A percentile compares a stretch with the other conserved stretches of the same genome.
These are phyloP conservation scores for Russula sp. DNA, from an alignment of 768 basidiomycete genomes.

Conservation along the genomic window DNA sequence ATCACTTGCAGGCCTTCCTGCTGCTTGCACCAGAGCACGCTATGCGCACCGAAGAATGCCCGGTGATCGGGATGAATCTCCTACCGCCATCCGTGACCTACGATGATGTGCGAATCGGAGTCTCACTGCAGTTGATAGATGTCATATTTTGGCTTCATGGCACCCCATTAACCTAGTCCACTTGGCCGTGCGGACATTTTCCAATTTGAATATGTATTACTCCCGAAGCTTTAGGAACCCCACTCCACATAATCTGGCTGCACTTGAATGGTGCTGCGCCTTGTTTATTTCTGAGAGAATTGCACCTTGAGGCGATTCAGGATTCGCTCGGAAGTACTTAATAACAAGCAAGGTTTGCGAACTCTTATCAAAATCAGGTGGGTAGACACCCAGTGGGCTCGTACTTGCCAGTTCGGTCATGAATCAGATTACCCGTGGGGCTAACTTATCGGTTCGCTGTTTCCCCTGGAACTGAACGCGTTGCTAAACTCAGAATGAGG, in stretches of 20 bases:
- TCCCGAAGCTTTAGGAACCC: background rate
- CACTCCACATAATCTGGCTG: background rate
- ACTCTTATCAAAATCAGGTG: constrained; percentile 11
- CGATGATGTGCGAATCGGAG: background rate
- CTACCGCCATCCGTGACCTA: too few species aligned
- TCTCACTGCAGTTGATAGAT: too few species aligned
- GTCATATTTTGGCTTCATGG: background rate
- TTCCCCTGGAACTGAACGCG: constrained; percentile 4
- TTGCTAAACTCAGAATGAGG: background rate
- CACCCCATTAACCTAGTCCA: background rate
- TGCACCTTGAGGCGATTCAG: background rate
- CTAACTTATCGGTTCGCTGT: background rate
- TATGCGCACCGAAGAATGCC: too few species aligned
- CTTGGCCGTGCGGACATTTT: background rate
- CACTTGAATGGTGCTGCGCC: background rate
- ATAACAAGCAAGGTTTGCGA: constrained; percentile 8
- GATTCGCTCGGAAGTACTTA: constrained; percentile 1
- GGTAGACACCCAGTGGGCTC: background rate
- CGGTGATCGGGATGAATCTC: too few species aligned
- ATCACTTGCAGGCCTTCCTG: too few species aligned
- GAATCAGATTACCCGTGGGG: background rate
- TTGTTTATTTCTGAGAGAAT: background rate
- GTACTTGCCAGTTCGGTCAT: constrained; percentile 1
- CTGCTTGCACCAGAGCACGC: too few species aligned
- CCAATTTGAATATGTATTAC: background rate